These are phyloP conservation scores for Solanum chiquidenum DNA, from an alignment of 257 asterid genomes.

Conservation along the genomic window DNA sequence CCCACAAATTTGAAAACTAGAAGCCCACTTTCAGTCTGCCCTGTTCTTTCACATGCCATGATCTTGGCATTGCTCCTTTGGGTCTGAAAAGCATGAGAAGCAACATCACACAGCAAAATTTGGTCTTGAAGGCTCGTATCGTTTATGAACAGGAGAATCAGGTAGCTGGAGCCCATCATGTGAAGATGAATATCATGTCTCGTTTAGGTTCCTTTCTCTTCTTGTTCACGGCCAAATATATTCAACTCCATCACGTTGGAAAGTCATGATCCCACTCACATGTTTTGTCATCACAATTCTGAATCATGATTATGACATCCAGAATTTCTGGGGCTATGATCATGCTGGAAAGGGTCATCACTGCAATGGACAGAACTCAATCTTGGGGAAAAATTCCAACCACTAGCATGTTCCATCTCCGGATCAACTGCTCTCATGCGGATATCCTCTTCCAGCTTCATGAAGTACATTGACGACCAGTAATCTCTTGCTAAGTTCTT, in stretches of 20 bases:
- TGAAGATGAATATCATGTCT: neutral
- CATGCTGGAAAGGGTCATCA: conserved; percentile 77
- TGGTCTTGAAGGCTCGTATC: neutral
- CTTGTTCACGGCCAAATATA: neutral
- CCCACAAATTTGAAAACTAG: neutral
- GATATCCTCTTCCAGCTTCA: conserved; percentile 59
- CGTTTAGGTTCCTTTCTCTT: neutral
- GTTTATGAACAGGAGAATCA: neutral
- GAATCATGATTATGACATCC: conserved; percentile 28
- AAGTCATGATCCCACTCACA: neutral
- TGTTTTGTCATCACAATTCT: conserved; percentile 18
- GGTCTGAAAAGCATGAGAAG: neutral
- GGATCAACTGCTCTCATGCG: conserved; percentile 20
- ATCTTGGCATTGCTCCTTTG: neutral
- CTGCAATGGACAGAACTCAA: conserved; percentile 61
- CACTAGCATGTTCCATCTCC: conserved; percentile 29
- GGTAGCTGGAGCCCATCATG: neutral
- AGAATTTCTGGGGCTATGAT: conserved; percentile 41
- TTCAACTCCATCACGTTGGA: neutral
- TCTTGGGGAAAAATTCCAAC: conserved; percentile 59
- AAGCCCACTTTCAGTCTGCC: neutral
- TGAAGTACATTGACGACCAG: conserved; percentile 59
- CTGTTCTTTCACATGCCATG: neutral
- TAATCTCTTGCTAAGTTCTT: conserved; percentile 68
- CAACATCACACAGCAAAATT: neutral